These are phyloP conservation scores for Zelonia costaricensis DNA, from an alignment of 208 protist species.

Conservation along the genomic window DNA sequence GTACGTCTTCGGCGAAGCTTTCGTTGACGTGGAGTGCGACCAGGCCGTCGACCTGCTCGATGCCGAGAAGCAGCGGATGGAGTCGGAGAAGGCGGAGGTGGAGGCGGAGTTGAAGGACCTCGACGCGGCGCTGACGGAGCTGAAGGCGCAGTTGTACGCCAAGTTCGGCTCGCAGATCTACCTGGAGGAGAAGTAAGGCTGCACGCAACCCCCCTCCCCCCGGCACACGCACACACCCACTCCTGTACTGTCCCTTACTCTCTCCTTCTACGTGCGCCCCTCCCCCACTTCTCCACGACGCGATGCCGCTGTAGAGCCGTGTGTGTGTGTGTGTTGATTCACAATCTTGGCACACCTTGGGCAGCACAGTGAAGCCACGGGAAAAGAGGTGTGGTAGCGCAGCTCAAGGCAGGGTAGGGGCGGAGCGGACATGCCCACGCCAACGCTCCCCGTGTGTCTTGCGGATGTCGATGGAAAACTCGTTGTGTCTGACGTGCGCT, in stretches of 20 bases:
- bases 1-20: slow-evolving; percentile 88
- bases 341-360: no score
- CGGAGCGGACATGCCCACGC: no score
- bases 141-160: slow-evolving; percentile 90
- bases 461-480: no score
- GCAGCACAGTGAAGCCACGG: no score
- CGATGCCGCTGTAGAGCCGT: no score
- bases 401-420: no score
- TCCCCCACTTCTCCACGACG: not conserved
- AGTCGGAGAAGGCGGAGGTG: slow-evolving; percentile 48
- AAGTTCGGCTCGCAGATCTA: slow-evolving; percentile 91
- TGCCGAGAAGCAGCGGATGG: slow-evolving; percentile 48
- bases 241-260: not conserved
- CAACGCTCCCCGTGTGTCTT: no score
- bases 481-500: no score
- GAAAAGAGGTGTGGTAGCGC: no score
- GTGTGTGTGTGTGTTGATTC: slow-evolving; percentile 2
- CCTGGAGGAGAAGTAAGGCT: slow-evolving; percentile 79
- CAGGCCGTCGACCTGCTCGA: slow-evolving; percentile 62
- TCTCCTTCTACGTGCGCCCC: not conserved
- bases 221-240: no score
- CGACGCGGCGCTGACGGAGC: slow-evolving; percentile 48
- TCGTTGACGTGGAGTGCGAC: slow-evolving; percentile 75
- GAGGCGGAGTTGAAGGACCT: slow-evolving; percentile 59
- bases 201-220: no score